These are phyloP conservation scores for Solanum paucissectum DNA, from an alignment of 257 asterid genomes.

Conservation along the genomic window DNA sequence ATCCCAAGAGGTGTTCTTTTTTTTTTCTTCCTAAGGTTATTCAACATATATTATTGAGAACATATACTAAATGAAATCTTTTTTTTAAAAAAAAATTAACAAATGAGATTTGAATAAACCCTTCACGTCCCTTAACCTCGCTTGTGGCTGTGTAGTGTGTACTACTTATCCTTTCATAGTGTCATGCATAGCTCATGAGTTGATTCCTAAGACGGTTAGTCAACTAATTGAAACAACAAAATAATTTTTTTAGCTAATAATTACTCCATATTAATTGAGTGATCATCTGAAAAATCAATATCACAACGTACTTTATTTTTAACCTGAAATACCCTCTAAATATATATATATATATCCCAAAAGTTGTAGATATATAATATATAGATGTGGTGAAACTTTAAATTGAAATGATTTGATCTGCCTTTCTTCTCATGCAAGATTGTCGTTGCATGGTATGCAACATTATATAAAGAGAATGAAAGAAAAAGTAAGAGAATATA, in stretches of 20 bases:
- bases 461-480: background rate
- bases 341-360: background rate
- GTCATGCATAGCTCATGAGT: background rate
- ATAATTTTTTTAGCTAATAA: background rate
- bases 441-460: conserved; percentile 16
- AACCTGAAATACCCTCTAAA: background rate
- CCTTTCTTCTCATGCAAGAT: conserved; percentile 22
- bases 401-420: conserved; percentile 4
- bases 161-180: background rate
- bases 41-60: too few species aligned
- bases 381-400: background rate
- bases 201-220: background rate
- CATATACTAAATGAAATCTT: too few species aligned
- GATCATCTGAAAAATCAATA: background rate
- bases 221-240: too few species aligned
- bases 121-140: background rate
- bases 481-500: background rate
- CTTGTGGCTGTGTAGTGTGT: background rate
- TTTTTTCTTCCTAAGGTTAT: too few species aligned
- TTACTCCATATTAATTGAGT: background rate
- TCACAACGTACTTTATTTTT: background rate
- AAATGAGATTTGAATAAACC: background rate
- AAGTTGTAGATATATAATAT: background rate
- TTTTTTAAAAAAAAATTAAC: too few species aligned
- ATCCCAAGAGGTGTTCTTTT: too few species aligned